Conservation (phyloP, 495 filamentous ascomycete species). For the Aspergillus bertholletiae region DNA sequence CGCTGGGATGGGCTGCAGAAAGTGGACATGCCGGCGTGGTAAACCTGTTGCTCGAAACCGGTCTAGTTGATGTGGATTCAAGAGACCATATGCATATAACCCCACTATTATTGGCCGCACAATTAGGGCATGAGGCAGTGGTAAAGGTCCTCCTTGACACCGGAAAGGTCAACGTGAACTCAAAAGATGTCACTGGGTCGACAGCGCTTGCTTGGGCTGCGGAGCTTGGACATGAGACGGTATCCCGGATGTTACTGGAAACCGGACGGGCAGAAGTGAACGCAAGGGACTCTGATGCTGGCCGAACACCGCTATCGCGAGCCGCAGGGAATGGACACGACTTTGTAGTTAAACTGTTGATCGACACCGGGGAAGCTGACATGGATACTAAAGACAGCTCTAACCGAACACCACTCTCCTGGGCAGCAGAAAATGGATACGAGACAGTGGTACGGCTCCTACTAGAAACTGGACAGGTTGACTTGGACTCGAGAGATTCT, state of each 20-base stretch:
- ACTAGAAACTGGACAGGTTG: background rate
- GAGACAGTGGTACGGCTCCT: background rate
- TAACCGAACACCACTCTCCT: background rate
- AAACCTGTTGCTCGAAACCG: constrained; percentile 8
- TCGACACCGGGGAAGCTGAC: constrained; percentile 1
- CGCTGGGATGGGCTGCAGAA: constrained; percentile 11
- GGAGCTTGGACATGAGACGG: background rate
- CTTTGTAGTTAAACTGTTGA: constrained; percentile 6
- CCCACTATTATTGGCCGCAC: background rate
- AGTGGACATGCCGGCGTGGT: constrained; percentile 8
- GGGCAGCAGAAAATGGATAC: background rate
- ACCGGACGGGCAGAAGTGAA: background rate
- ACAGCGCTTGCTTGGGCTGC: background rate
- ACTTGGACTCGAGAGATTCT: constrained; percentile 1
- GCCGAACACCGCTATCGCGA: constrained; percentile 9
- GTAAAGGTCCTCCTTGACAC: background rate
- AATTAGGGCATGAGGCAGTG: background rate
- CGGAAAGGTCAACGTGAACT: constrained; percentile 5
- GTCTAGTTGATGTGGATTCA: background rate
- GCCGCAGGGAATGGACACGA: constrained; percentile 13
- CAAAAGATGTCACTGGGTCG: background rate
- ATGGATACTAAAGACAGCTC: background rate
- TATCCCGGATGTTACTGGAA: background rate
- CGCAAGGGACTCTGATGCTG: background rate
- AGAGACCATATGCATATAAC: background rate